phyloP scores from a whole-genome alignment of 164 flowering plant species.

The Protea cynaroides region DNA sequence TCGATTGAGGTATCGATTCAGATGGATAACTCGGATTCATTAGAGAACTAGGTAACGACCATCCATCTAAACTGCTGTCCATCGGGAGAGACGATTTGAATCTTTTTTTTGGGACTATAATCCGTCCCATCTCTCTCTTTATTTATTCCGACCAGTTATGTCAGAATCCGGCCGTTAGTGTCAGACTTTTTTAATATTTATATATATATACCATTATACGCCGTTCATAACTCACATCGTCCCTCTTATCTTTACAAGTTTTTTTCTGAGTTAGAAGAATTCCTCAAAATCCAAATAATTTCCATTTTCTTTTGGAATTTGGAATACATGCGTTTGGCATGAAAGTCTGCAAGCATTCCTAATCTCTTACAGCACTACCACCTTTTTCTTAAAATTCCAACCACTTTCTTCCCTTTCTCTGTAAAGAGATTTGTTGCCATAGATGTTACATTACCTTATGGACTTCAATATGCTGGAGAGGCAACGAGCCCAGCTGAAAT shows the following conservation, averaged over 20 bases:
- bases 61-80: no score
- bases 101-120: no score
- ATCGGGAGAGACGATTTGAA: no score
- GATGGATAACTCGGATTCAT: no score
- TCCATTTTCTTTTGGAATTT: background rate
- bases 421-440: background rate
- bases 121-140: background rate
- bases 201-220: slow-evolving; percentile 9
- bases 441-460: slow-evolving; percentile 55
- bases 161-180: slow-evolving; percentile 14
- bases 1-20: no score
- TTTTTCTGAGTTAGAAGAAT: no score
- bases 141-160: slow-evolving; percentile 24
- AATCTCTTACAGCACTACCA: background rate
- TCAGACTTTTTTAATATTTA: slow-evolving; percentile 14
- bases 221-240: background rate
- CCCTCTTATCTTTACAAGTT: background rate
- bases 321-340: background rate
- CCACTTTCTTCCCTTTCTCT: background rate
- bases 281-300: no score
- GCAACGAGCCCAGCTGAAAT: no score
- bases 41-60: no score
- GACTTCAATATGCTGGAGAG: no score
- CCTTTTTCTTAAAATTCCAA: background rate
- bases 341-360: slow-evolving; percentile 1